Evolutionary conservation across 169 alveolate species (phyloP).

Genomic region (Cryptosporidium bovis): DNA sequence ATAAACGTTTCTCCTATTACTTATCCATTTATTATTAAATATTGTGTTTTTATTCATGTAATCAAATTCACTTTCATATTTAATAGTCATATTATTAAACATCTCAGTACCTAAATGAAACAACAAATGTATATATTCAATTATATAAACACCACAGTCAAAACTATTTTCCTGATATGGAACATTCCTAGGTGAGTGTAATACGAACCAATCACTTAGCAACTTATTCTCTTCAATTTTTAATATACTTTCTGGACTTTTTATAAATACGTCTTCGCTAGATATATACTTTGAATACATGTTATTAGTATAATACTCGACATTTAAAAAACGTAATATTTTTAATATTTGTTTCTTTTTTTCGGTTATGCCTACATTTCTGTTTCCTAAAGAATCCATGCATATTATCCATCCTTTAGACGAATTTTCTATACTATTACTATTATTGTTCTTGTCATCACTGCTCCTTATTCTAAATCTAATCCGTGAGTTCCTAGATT

Average conservation of each 20-base stretch:
- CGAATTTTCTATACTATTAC: slow-evolving; percentile 7
- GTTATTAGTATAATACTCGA: slow-evolving; percentile 33
- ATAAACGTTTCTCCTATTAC: slow-evolving; percentile 35
- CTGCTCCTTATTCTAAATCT: neutral
- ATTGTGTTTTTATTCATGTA: neutral
- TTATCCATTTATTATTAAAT: slow-evolving; percentile 35
- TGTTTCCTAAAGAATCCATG: slow-evolving; percentile 59
- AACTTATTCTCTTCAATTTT: neutral
- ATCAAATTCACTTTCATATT: neutral
- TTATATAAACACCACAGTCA: slow-evolving; percentile 64
- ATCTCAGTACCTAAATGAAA: slow-evolving; percentile 44
- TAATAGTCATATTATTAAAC: slow-evolving; percentile 20
- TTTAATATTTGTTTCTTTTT: slow-evolving; percentile 20
- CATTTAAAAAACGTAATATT: slow-evolving; percentile 27
- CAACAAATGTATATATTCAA: slow-evolving; percentile 49
- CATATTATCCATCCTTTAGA: slow-evolving; percentile 63
- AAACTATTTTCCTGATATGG: slow-evolving; percentile 58
- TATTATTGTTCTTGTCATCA: neutral
- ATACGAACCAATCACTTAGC: slow-evolving; percentile 33
- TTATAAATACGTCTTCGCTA: neutral
- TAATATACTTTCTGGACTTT: too few species aligned
- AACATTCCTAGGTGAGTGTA: slow-evolving; percentile 46
- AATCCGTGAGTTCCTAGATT: neutral
- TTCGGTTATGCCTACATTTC: neutral
- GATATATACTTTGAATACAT: neutral